A percentile compares a stretch with the other conserved stretches of the same genome.
These are phyloP conservation scores for Neopestalotiopsis sp. DNA, from an alignment of 2,329 filamentous ascomycete species.

Conservation along the genomic window DNA sequence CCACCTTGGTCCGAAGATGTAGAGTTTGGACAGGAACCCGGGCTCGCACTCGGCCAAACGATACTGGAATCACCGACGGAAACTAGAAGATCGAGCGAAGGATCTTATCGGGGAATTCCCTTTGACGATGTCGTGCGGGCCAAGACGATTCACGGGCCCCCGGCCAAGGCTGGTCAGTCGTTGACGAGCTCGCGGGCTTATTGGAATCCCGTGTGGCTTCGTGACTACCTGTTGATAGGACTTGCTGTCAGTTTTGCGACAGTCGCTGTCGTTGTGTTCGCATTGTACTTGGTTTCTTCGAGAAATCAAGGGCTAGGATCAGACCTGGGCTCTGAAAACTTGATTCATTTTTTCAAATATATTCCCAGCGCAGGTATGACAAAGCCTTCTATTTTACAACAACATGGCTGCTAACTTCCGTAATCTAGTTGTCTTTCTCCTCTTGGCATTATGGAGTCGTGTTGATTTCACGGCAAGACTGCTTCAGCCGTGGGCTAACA, in stretches of 20 bases:
- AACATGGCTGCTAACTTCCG: no score
- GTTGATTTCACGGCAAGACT: slow-evolving; percentile 14
- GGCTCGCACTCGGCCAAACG: not conserved
- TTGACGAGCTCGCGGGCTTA: not conserved
- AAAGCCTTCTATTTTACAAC: not conserved
- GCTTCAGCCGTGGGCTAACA: slow-evolving; percentile 17
- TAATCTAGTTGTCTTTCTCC: not conserved
- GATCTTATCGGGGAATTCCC: not conserved
- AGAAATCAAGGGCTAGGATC: slow-evolving; percentile 10
- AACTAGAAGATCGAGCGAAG: not conserved
- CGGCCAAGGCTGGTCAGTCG: not conserved
- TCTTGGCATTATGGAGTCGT: slow-evolving; percentile 13
- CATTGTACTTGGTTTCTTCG: slow-evolving; percentile 6
- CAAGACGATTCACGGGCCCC: not conserved
- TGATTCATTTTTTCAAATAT: slow-evolving; percentile 13
- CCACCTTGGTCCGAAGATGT: not conserved
- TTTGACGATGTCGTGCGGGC: not conserved
- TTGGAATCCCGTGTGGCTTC: slow-evolving; percentile 11
- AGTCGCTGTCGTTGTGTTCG: slow-evolving; percentile 1
- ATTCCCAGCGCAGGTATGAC: slow-evolving; percentile 12
- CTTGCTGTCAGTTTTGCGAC: slow-evolving; percentile 2
- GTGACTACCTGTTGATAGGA: slow-evolving; percentile 1
- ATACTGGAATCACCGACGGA: not conserved
- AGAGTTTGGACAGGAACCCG: not conserved
- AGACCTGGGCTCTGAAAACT: not conserved